These are phyloP conservation scores for Ophiostoma ulmi DNA, from an alignment of 2,329 filamentous ascomycete genomes.

Conservation along the genomic window DNA sequence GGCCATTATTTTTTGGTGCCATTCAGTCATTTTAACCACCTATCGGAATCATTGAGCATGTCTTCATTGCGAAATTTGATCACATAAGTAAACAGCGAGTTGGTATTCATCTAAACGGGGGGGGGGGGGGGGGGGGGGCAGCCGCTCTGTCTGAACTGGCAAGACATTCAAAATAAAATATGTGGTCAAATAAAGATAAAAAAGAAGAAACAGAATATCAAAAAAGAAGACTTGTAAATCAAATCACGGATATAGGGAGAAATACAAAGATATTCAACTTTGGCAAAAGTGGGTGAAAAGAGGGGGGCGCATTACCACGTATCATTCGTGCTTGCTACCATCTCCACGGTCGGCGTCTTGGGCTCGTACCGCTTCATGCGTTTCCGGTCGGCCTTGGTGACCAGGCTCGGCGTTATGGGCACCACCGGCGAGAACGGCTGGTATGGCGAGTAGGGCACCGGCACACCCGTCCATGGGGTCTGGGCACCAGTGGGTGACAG, in stretches of 20 bases:
- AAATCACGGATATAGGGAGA: no score
- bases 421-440: constrained; percentile 72
- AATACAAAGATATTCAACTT: no score
- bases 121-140: no score
- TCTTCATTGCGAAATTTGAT: no score
- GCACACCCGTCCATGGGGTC: constrained; percentile 57
- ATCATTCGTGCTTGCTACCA: constrained; percentile 59
- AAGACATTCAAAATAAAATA: no score
- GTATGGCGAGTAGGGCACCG: constrained; percentile 70
- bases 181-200: background rate
- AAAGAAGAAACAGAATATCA: background rate
- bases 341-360: constrained; percentile 57
- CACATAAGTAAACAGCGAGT: background rate
- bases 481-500: constrained; percentile 52
- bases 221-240: no score
- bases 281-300: background rate
- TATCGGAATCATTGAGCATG: background rate
- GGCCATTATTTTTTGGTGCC: background rate
- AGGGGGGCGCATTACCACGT: constrained; percentile 48
- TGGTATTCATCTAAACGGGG: constrained; percentile 9
- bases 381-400: constrained; percentile 66
- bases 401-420: constrained; percentile 69
- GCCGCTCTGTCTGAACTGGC: no score
- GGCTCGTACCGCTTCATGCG: constrained; percentile 59
- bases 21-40: background rate